Percentiles rank a stretch among this genome's conserved stretches.
Conservation (phyloP, 768 basidiomycete genomes). For the Lactarius sanguifluus region DNA sequence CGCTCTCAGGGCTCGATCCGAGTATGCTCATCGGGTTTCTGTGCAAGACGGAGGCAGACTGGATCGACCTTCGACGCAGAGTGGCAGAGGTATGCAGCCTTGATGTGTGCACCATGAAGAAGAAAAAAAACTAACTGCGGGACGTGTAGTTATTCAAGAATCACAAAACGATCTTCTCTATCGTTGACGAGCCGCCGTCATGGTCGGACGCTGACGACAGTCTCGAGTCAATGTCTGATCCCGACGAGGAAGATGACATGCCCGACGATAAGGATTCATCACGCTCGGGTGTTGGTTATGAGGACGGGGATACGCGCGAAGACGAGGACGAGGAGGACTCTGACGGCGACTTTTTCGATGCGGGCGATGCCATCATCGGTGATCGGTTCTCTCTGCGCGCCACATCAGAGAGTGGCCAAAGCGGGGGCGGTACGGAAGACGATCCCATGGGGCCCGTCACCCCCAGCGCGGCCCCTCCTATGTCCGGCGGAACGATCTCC, state of each 20-base stretch:
- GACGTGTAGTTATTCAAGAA: constrained; percentile 42
- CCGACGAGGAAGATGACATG: constrained; percentile 61
- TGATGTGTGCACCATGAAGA: constrained; percentile 17
- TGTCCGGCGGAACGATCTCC: constrained; percentile 26
- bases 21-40: constrained; percentile 97
- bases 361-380: constrained; percentile 38
- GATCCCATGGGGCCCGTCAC: constrained; percentile 71
- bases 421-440: constrained; percentile 69
- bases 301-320: constrained; percentile 32
- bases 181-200: constrained; percentile 83
- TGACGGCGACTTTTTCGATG: constrained; percentile 55
- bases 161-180: constrained; percentile 72
- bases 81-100: constrained; percentile 64
- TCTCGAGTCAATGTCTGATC: constrained; percentile 80
- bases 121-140: background rate
- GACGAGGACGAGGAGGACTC: constrained; percentile 41
- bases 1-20: constrained; percentile 84
- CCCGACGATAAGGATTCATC: constrained; percentile 44
- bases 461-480: constrained; percentile 50
- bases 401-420: constrained; percentile 42
- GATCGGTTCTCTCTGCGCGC: constrained; percentile 43
- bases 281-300: constrained; percentile 7
- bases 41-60: constrained; percentile 79
- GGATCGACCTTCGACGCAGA: constrained; percentile 73
- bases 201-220: constrained; percentile 81